Evolutionary conservation across 805 yeast genomes (phyloP), one percentile per base, ranked within the genome.

Genomic region (Hanseniaspora osmophila): DNA sequence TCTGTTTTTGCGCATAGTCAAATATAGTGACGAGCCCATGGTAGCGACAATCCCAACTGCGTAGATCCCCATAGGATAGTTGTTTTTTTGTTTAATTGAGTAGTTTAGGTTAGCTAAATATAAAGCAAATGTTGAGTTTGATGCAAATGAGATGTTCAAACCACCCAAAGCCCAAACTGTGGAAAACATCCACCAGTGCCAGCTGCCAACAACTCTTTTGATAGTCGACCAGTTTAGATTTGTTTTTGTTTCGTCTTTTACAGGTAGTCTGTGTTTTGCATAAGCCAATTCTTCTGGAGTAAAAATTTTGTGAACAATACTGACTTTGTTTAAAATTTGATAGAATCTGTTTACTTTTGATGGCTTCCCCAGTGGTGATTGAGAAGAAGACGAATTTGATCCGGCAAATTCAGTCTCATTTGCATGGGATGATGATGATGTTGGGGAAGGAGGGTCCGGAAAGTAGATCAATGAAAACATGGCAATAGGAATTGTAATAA

Each of bases 161-260:
- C 76, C 77, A 16, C 74, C 75, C 22, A 71, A 54, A 1, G 67
- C 60, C 78, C 78, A 75, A 10, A 73, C 66, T 10, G 71, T 51
- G 10, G 74, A 67, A 49, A 75, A 74, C 35, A 72, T 55, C 65
- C 73, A 77, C 73, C 71, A 71, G 54, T 73, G 78, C 80, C 80
- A 77, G 42, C 70, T 63, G 4, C 68, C 67, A 33, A 69, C 44
- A 1, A 74, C 76, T 52, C 74, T 65, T 45, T 66, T 67, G 40
- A 72, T 40, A 7, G 69, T 61, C 13, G 60, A 49, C 64, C 65
- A 56, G 41, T 62, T 71, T 55, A 48, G 64, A 59, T 33, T 11
- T 15, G 47, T 63, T 44, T 57, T 60, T 58, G 55, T 68, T 45
- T 48, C 70, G 58, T 52, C 58, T 49, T 65, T 51, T 40, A 63